These are phyloP conservation scores for Globisporangium emineosum DNA, from an alignment of 352 stramenopile genomes.

Conservation along the genomic window DNA sequence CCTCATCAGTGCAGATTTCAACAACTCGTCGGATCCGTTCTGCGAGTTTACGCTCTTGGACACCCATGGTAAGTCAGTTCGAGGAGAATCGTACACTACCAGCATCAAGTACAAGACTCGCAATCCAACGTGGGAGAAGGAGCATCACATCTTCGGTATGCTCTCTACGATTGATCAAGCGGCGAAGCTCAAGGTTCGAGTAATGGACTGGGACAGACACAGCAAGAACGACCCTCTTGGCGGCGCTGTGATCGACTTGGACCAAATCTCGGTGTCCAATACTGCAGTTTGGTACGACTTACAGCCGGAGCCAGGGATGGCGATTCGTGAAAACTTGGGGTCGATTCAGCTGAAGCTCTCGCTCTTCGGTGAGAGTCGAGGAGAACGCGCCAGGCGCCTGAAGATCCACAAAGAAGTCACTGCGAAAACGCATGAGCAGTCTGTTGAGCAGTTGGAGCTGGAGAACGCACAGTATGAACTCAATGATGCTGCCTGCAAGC, in stretches of 20 bases:
- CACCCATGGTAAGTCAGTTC: constrained; percentile 41
- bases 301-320: constrained; percentile 42
- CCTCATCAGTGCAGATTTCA: constrained; percentile 56
- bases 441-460: constrained; percentile 55
- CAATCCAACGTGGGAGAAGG: constrained; percentile 57
- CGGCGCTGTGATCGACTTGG: constrained; percentile 40
- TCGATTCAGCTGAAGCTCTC: constrained; percentile 49
- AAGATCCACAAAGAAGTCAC: constrained; percentile 57
- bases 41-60: constrained; percentile 62
- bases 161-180: constrained; percentile 58
- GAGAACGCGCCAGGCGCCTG: constrained; percentile 42
- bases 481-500: constrained; percentile 57
- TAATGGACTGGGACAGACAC: constrained; percentile 52
- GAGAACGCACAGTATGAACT: constrained; percentile 66
- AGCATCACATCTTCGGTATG: constrained; percentile 63
- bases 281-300: constrained; percentile 49
- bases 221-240: constrained; percentile 61
- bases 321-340: constrained; percentile 42
- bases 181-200: constrained; percentile 41
- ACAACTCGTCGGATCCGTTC: constrained; percentile 61
- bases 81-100: constrained; percentile 49
- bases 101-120: constrained; percentile 50
- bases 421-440: constrained; percentile 57
- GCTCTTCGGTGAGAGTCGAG: constrained; percentile 57
- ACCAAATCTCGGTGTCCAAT: constrained; percentile 46